phyloP scores from a whole-genome alignment of 768 basidiomycete species.

The Kwoniella bestiolae region DNA sequence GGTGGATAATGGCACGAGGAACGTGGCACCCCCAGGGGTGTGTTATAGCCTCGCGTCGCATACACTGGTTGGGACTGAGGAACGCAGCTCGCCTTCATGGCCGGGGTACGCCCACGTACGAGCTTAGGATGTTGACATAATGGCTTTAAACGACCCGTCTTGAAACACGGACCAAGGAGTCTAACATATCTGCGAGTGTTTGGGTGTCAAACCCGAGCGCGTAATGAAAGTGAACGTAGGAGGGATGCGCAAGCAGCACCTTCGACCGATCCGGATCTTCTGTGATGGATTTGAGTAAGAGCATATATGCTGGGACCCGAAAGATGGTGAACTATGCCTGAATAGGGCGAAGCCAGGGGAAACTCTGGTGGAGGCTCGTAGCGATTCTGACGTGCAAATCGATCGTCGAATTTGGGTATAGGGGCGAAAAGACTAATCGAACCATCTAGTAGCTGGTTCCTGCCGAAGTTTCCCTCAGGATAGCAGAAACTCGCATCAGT shows the following conservation, averaged over 20 bases:
- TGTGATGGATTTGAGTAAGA: slow-evolving; percentile 77
- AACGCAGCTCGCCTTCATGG: slow-evolving; percentile 66
- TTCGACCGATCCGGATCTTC: slow-evolving; percentile 75
- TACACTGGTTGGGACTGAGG: slow-evolving; percentile 67
- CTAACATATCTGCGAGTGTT: slow-evolving; percentile 81
- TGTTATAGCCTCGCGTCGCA: slow-evolving; percentile 69
- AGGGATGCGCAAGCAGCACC: slow-evolving; percentile 67
- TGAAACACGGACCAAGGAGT: slow-evolving; percentile 87
- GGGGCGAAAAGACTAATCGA: slow-evolving; percentile 94
- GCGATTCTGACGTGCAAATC: slow-evolving; percentile 97
- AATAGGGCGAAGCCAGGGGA: slow-evolving; percentile 92
- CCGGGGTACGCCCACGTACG: slow-evolving; percentile 63
- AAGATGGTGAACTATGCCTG: slow-evolving; percentile 90
- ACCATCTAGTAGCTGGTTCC: slow-evolving; percentile 93
- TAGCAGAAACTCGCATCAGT: slow-evolving; percentile 68
- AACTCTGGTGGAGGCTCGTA: slow-evolving; percentile 95
- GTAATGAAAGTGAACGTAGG: slow-evolving; percentile 75
- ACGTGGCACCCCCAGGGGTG: slow-evolving; percentile 68
- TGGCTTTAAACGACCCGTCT: slow-evolving; percentile 80
- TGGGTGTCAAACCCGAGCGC: slow-evolving; percentile 72
- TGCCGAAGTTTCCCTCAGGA: slow-evolving; percentile 84
- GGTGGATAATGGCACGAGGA: slow-evolving; percentile 66
- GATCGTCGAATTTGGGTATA: slow-evolving; percentile 94
- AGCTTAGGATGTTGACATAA: slow-evolving; percentile 77
- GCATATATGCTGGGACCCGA: slow-evolving; percentile 85